phyloP scores from a whole-genome alignment of 805 yeast genomes.

The Cephaloascus fragrans region DNA sequence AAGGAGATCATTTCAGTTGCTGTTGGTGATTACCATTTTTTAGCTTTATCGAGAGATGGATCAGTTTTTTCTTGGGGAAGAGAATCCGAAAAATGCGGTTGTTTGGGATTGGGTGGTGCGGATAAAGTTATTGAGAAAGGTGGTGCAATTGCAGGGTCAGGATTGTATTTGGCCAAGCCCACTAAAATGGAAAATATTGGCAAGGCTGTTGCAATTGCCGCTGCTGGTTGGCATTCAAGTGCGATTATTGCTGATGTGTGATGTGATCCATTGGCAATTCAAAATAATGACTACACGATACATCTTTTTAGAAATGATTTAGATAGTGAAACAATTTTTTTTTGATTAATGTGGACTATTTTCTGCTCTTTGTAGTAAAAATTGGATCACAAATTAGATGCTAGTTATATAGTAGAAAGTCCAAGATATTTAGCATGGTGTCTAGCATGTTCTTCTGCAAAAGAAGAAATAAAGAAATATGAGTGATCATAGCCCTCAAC shows the following conservation, averaged over 20 bases:
- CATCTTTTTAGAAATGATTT: too few relatives aligned
- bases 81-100: slow-evolving; percentile 55
- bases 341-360: too few relatives aligned
- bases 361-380: too few relatives aligned
- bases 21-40: slow-evolving; percentile 62
- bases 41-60: slow-evolving; percentile 55
- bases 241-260: slow-evolving; percentile 34
- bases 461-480: slow-evolving; percentile 74
- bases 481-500: slow-evolving; percentile 89
- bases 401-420: slow-evolving; percentile 4
- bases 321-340: too few relatives aligned
- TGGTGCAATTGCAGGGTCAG: slow-evolving; percentile 21
- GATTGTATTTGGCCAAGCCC: slow-evolving; percentile 28
- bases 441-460: slow-evolving; percentile 73
- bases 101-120: slow-evolving; percentile 52
- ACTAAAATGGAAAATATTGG: slow-evolving; percentile 25
- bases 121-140: slow-evolving; percentile 10
- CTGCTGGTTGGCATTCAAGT: slow-evolving; percentile 77
- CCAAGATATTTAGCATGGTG: slow-evolving; percentile 72
- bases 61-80: slow-evolving; percentile 57
- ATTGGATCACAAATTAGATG: not conserved
- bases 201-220: slow-evolving; percentile 50
- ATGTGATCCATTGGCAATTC: too few relatives aligned
- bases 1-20: slow-evolving; percentile 43
- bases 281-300: too few relatives aligned